Base-by-base conservation (phyloP, 1,139 yeast species). In the Suhomyces terraborum region DNA sequence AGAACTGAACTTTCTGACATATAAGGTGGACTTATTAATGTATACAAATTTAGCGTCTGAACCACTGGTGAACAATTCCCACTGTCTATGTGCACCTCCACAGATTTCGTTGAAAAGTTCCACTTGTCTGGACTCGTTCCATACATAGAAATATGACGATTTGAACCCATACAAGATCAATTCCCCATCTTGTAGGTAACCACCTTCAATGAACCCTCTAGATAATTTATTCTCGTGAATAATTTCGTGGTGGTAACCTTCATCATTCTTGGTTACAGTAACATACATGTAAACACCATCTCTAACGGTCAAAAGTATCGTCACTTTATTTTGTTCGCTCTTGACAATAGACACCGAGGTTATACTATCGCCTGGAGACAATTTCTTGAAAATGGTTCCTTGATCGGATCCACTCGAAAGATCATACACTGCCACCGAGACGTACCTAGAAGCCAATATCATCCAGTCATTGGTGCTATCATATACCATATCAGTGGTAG, bases 51-150 rank as follows among this genome's bases (percentile, higher is more conserved):
- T 60, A 46, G 51, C 62, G 4, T 34, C 23, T 9, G 29, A 18
- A 1, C 31, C 36, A 20, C 54, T 48, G 10, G 58, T 51, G 40
- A 62, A 56, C 19, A 84, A 65, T 32, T 73, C 70, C 96, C 97
- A 93, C 46, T 80, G 78, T 49, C 98, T 72, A 56, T 91, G 97
- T 2, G 93, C 79, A 1, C 98, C 98, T 17, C 98, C 98, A 61
- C 98, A 93, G n/a, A 74, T 63, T 48, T 82, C 88, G 46, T 79
- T 78, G 41, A 78, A 69, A 4, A 88, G 59, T 56, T 89, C 96
- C 38, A 76, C 71, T 51, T 87, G 91, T 31, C 75, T 70, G 0
- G 91, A 80, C 55, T 88, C 96, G 57, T 91, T 88, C 84, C 91
- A 88, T 17, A 88, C 64, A 53, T 83, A 86, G 58, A 93, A 89